Percentiles rank a stretch among this genome's conserved stretches.
These are phyloP conservation scores for Penicillium steckii DNA, from an alignment of 495 filamentous ascomycete species.

Conservation along the genomic window DNA sequence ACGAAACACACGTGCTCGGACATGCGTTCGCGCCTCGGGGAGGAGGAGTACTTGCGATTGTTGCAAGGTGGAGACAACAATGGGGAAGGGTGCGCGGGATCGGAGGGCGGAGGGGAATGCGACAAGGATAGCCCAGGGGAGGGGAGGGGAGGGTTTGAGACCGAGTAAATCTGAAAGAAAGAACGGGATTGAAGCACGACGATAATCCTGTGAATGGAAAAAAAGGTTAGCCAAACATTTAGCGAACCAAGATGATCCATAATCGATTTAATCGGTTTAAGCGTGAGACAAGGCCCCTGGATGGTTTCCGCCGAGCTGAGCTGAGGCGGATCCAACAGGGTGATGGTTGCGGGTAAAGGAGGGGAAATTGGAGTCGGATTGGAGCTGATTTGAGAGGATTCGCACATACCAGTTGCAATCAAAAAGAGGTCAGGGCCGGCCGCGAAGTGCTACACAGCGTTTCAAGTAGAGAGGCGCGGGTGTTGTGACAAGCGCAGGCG, in stretches of 20 bases:
- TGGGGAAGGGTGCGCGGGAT: slow-evolving; percentile 12
- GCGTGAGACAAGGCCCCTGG: slow-evolving; percentile 17
- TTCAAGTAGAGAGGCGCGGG: slow-evolving; percentile 30
- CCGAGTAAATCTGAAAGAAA: slow-evolving; percentile 18
- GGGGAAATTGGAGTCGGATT: too few species aligned
- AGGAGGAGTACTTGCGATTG: not conserved
- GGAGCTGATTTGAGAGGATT: too few species aligned
- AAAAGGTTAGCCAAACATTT: slow-evolving; percentile 10
- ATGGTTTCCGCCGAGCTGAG: slow-evolving; percentile 10
- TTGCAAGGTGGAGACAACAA: not conserved
- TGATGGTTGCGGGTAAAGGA: slow-evolving; percentile 9
- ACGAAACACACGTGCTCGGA: slow-evolving; percentile 7
- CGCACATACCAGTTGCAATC: too few species aligned
- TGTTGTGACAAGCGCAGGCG: slow-evolving; percentile 25
- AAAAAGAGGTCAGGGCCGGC: too few species aligned
- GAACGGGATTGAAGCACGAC: slow-evolving; percentile 18
- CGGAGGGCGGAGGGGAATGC: slow-evolving; percentile 22
- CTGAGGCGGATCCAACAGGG: slow-evolving; percentile 3
- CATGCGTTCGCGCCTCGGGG: slow-evolving; percentile 4
- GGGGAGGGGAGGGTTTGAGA: slow-evolving; percentile 3
- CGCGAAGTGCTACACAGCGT: slow-evolving; percentile 14
- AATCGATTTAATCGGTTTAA: slow-evolving; percentile 6
- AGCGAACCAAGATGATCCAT: not conserved
- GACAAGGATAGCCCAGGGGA: slow-evolving; percentile 7
- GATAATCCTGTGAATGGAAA: not conserved